Conservation (phyloP, 2,329 filamentous ascomycete species). For the Fusarium continuum region DNA sequence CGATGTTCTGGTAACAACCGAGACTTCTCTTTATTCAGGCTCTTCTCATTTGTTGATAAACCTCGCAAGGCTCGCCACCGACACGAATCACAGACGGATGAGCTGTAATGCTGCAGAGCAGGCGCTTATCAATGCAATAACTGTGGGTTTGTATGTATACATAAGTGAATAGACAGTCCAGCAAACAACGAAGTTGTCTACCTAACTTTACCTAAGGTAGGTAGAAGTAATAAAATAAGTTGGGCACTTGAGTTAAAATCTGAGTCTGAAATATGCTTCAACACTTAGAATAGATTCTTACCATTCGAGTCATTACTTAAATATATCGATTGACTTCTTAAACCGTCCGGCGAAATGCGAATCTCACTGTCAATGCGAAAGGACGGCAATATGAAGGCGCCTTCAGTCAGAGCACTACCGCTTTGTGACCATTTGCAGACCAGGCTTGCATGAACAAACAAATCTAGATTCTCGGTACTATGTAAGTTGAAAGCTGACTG, state of each 20-base stretch:
- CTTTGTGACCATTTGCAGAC: neutral
- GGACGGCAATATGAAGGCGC: neutral
- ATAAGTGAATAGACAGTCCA: neutral
- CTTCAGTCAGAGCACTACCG: neutral
- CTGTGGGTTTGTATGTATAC: neutral
- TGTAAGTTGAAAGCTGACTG: neutral
- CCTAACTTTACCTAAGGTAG: too few relatives aligned
- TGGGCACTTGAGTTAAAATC: too few relatives aligned
- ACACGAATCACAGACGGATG: constrained; percentile 13
- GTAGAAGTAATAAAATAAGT: too few relatives aligned
- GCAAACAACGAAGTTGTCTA: neutral
- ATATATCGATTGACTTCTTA: too few relatives aligned
- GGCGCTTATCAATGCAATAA: neutral
- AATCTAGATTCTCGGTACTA: neutral
- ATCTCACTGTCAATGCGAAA: neutral
- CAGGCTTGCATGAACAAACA: constrained; percentile 17
- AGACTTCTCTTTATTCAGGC: neutral
- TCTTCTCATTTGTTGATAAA: neutral
- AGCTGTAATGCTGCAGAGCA: neutral
- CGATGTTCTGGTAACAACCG: neutral
- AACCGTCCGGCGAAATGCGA: too few relatives aligned
- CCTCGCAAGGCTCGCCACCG: neutral
- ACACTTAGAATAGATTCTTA: too few relatives aligned
- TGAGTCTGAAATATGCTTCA: too few relatives aligned
- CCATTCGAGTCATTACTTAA: too few relatives aligned